Evolutionary conservation across 2,329 filamentous ascomycete genomes (phyloP).

Genomic region (Plectosphaerella sp.): DNA sequence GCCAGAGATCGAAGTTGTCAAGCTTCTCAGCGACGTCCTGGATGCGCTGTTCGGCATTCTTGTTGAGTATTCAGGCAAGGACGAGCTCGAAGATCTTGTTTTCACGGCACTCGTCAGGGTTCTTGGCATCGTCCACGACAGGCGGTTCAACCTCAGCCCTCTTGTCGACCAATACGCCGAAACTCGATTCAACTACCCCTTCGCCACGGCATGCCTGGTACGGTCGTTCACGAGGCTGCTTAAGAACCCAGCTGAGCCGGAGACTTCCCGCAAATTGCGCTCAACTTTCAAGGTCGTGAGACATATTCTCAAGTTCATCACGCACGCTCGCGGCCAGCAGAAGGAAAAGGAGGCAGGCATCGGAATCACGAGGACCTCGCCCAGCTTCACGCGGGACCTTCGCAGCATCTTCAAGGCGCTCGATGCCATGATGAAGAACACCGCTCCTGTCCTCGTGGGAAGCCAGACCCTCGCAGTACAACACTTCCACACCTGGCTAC

Average conservation of each 20-base stretch:
- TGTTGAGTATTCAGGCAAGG: constrained; percentile 84
- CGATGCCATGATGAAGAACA: constrained; percentile 84
- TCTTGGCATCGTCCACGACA: constrained; percentile 88
- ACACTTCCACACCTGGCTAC: constrained; percentile 96
- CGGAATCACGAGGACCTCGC: constrained; percentile 71
- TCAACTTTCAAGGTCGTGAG: constrained; percentile 93
- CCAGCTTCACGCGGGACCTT: constrained; percentile 75
- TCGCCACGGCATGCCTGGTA: constrained; percentile 83
- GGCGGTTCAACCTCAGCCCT: constrained; percentile 85
- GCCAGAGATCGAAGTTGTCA: constrained; percentile 95
- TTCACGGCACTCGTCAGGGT: constrained; percentile 89
- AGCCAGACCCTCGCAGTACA: constrained; percentile 94
- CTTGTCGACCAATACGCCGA: constrained; percentile 90
- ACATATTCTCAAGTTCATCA: constrained; percentile 91
- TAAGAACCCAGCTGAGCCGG: constrained; percentile 75
- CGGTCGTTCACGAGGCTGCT: constrained; percentile 82
- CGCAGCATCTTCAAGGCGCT: constrained; percentile 85
- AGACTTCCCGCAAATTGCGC: constrained; percentile 77
- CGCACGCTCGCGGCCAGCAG: constrained; percentile 81
- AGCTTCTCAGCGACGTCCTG: constrained; percentile 83
- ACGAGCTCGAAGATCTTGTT: constrained; percentile 87
- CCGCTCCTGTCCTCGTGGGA: constrained; percentile 79
- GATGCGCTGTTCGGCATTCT: constrained; percentile 88
- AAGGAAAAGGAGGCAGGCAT: constrained; percentile 84
- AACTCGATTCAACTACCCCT: constrained; percentile 86